Conservation (phyloP, 352 stramenopile genomes). For the Pythium sp. region DNA sequence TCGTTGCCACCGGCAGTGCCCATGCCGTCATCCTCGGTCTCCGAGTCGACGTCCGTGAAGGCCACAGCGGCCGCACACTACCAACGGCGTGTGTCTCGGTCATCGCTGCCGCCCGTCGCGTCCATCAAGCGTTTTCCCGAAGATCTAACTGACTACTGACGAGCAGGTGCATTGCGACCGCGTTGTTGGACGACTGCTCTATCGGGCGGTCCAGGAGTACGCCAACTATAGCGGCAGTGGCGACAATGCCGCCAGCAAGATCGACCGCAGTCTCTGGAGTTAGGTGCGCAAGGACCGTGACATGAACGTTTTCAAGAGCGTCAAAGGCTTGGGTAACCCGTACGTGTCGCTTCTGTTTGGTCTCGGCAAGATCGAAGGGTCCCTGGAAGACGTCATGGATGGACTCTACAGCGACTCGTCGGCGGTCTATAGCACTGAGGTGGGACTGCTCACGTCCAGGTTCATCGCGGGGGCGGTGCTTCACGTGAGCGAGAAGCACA, state of each 20-base stretch:
- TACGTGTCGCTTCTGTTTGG: neutral
- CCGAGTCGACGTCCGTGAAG: too few relatives aligned
- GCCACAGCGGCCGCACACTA: too few relatives aligned
- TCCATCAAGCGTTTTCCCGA: neutral
- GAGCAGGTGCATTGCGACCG: neutral
- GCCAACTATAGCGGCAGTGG: neutral
- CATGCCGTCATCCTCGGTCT: too few relatives aligned
- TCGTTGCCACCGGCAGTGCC: too few relatives aligned
- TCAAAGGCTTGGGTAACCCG: neutral
- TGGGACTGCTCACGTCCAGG: slow-evolving; percentile 26
- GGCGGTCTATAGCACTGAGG: slow-evolving; percentile 24
- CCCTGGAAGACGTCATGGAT: slow-evolving; percentile 31
- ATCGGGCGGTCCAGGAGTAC: neutral
- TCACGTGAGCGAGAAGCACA: slow-evolving; percentile 27
- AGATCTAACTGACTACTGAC: neutral
- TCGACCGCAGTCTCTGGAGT: slow-evolving; percentile 13
- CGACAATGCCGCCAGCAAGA: neutral
- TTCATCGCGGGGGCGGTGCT: slow-evolving; percentile 27
- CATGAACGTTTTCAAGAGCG: slow-evolving; percentile 8
- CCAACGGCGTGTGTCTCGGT: neutral
- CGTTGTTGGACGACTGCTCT: neutral
- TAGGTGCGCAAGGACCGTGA: slow-evolving; percentile 6
- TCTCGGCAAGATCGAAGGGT: slow-evolving; percentile 1
- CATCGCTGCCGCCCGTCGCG: neutral
- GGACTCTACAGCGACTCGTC: slow-evolving; percentile 40